Percentiles rank a stretch among this genome's conserved stretches.
These are phyloP conservation scores for Cryptococcus depauperatus DNA, from an alignment of 1,284 basidiomycete genomes.

Conservation along the genomic window DNA sequence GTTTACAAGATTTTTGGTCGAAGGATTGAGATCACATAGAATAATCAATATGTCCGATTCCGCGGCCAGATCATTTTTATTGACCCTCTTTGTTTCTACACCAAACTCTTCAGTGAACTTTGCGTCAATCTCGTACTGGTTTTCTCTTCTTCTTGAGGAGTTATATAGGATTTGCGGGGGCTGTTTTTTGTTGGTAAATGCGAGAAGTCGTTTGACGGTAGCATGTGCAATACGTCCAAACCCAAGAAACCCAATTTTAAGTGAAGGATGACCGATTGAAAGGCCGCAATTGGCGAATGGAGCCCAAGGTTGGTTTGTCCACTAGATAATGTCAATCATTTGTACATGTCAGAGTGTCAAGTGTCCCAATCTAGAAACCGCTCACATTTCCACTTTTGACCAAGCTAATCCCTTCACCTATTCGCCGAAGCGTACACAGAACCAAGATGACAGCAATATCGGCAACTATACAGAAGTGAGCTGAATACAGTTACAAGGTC, in stretches of 20 bases:
- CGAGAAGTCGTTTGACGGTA: slow-evolving; percentile 63
- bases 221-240: slow-evolving; percentile 87
- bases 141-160: slow-evolving; percentile 29
- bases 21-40: slow-evolving; percentile 66
- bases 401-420: slow-evolving; percentile 55
- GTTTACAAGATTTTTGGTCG: slow-evolving; percentile 66
- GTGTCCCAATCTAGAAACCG: not conserved
- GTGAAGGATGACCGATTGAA: slow-evolving; percentile 46
- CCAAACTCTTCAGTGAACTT: slow-evolving; percentile 49
- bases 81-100: slow-evolving; percentile 56
- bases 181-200: slow-evolving; percentile 53
- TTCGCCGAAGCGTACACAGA: slow-evolving; percentile 80
- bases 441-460: slow-evolving; percentile 80
- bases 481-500: not conserved
- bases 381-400: slow-evolving; percentile 61
- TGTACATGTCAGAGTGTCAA: not conserved
- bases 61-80: slow-evolving; percentile 59
- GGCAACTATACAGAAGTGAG: slow-evolving; percentile 53
- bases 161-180: slow-evolving; percentile 34
- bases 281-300: slow-evolving; percentile 53
- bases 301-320: slow-evolving; percentile 63
- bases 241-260: slow-evolving; percentile 78
- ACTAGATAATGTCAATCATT: slow-evolving; percentile 36
- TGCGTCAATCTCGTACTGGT: slow-evolving; percentile 51
- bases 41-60: slow-evolving; percentile 75